phyloP scores from a whole-genome alignment of 108 stramenopile genomes.

The Cyclotella choctawhatcheeana region DNA sequence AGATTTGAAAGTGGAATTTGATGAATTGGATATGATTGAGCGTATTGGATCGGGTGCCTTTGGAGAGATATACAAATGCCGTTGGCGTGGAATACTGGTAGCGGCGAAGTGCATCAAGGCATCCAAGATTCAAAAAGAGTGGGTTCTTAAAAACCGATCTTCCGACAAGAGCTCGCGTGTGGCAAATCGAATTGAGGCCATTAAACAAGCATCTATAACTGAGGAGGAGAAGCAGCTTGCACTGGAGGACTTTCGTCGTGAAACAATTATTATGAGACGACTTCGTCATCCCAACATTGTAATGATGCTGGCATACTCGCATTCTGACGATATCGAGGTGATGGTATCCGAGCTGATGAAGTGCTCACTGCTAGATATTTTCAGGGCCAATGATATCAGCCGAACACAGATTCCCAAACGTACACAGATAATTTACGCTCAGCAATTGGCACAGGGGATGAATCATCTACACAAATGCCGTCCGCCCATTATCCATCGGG shows the following conservation, averaged over 20 bases:
- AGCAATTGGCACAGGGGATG: conserved; percentile 89
- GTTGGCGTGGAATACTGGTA: conserved; percentile 86
- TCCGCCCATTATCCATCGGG: conserved; percentile 92
- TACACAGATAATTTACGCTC: conserved; percentile 76
- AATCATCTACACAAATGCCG: conserved; percentile 89
- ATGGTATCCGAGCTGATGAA: conserved; percentile 90
- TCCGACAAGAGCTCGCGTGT: conserved; percentile 38
- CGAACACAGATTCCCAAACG: conserved; percentile 69
- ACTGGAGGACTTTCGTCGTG: conserved; percentile 77
- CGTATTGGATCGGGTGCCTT: conserved; percentile 88
- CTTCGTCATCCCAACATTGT: conserved; percentile 65
- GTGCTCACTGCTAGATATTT: conserved; percentile 82
- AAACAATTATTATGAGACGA: conserved; percentile 75
- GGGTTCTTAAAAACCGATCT: conserved; percentile 62
- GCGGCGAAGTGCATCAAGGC: conserved; percentile 89
- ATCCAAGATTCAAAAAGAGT: conserved; percentile 79
- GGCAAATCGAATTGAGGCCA: conserved; percentile 51
- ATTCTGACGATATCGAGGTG: conserved; percentile 75
- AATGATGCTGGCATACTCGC: conserved; percentile 83
- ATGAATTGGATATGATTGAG: conserved; percentile 86
- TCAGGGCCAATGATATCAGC: conserved; percentile 77
- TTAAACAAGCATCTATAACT: conserved; percentile 30
- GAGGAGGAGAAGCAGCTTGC: conserved; percentile 69
- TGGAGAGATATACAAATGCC: conserved; percentile 91
- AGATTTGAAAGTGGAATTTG: conserved; percentile 78